These are phyloP conservation scores for Hymenoscyphus albidus DNA, from an alignment of 2,329 filamentous ascomycete species.

Conservation along the genomic window DNA sequence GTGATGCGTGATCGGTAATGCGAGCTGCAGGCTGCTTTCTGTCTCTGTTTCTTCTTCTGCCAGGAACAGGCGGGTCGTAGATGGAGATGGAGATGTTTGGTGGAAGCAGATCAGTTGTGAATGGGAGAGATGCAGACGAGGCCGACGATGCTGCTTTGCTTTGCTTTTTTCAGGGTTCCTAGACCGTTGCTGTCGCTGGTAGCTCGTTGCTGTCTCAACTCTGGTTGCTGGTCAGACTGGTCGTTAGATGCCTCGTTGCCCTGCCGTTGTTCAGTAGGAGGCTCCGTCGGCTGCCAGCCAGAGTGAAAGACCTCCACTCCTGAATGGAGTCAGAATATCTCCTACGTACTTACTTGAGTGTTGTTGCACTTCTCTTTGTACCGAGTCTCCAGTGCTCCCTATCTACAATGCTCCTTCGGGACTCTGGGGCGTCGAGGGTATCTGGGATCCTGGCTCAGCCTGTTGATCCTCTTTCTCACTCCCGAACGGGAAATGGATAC, in stretches of 20 bases:
- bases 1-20: not conserved
- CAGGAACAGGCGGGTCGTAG: not conserved
- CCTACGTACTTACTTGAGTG: no score
- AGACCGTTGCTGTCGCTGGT: not conserved
- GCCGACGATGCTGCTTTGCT: not conserved
- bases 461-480: not conserved
- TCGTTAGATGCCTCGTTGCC: not conserved
- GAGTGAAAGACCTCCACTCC: not conserved
- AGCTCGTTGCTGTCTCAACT: no score
- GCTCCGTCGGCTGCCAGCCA: not conserved
- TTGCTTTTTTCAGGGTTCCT: not conserved
- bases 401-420: not conserved
- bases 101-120: no score
- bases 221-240: constrained; percentile 1
- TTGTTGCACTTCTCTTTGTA: no score
- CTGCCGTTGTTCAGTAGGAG: not conserved
- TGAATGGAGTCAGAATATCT: no score
- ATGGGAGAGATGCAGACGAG: not conserved
- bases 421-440: not conserved
- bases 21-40: not conserved
- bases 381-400: not conserved
- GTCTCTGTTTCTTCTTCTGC: not conserved
- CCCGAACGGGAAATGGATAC: not conserved
- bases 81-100: not conserved
- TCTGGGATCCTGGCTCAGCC: not conserved